Percentiles rank a stretch among this genome's conserved stretches.
Conservation (phyloP, 2,329 filamentous ascomycete genomes). For the Microsporum canis region DNA sequence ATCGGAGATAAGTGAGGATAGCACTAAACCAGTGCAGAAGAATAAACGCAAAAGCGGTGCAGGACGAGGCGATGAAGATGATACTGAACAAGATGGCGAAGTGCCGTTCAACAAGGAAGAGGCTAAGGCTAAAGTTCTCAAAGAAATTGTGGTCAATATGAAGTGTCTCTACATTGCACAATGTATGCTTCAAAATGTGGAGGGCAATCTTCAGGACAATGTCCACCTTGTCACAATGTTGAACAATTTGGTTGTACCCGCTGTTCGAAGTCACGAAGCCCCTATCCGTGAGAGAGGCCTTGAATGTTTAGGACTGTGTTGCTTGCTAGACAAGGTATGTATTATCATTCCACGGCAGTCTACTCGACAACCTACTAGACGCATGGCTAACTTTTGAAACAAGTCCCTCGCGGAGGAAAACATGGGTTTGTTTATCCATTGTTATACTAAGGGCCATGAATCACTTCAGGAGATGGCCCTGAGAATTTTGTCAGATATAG, state of each 20-base stretch:
- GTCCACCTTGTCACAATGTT: constrained; percentile 92
- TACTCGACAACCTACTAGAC: not conserved
- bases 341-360: not conserved
- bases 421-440: constrained; percentile 84
- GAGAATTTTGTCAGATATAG: constrained; percentile 84
- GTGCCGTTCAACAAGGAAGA: constrained; percentile 44
- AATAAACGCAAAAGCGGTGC: constrained; percentile 30
- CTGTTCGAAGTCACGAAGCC: constrained; percentile 83
- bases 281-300: constrained; percentile 85
- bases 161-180: constrained; percentile 96
- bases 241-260: constrained; percentile 91
- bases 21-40: constrained; percentile 35
- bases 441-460: constrained; percentile 86
- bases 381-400: constrained; percentile 4
- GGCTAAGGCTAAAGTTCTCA: constrained; percentile 57
- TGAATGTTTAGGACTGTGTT: constrained; percentile 79
- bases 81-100: constrained; percentile 38
- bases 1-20: constrained; percentile 65
- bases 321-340: constrained; percentile 67
- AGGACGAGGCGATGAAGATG: constrained; percentile 47
- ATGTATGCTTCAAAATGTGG: constrained; percentile 91
- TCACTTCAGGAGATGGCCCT: constrained; percentile 79
- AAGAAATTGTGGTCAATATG: constrained; percentile 93
- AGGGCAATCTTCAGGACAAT: constrained; percentile 77
- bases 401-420: constrained; percentile 82